Conservation (phyloP, 1,284 basidiomycete species). For the Pseudozyma sp. region DNA sequence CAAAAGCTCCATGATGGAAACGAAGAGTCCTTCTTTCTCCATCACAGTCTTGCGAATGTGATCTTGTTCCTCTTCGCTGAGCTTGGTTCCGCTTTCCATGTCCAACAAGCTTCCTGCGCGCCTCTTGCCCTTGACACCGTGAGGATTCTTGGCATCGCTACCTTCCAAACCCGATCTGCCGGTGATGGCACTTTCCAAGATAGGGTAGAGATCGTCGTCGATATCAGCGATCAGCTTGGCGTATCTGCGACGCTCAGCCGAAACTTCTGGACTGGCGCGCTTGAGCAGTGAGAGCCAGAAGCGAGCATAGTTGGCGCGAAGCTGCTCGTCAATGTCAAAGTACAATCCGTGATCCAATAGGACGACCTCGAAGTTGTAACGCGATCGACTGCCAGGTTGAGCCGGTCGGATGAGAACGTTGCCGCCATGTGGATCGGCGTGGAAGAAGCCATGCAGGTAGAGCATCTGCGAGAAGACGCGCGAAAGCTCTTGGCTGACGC, state of each 20-base stretch:
- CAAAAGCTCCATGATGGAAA: slow-evolving; percentile 62
- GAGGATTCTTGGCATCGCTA: slow-evolving; percentile 64
- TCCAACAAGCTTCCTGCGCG: slow-evolving; percentile 63
- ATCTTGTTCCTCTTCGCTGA: slow-evolving; percentile 65
- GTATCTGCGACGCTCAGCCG: slow-evolving; percentile 58
- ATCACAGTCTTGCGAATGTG: slow-evolving; percentile 68
- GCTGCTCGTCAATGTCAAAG: slow-evolving; percentile 66
- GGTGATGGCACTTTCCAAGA: slow-evolving; percentile 67
- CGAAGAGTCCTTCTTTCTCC: slow-evolving; percentile 67
- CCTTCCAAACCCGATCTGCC: slow-evolving; percentile 66
- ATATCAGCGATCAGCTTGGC: slow-evolving; percentile 67
- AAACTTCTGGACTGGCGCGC: slow-evolving; percentile 57
- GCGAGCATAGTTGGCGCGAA: slow-evolving; percentile 66
- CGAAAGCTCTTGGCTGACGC: slow-evolving; percentile 82
- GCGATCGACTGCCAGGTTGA: slow-evolving; percentile 53
- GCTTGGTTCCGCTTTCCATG: slow-evolving; percentile 50
- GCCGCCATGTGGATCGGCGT: slow-evolving; percentile 72
- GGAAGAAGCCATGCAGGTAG: slow-evolving; percentile 84
- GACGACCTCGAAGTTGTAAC: slow-evolving; percentile 67
- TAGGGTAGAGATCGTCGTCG: slow-evolving; percentile 67
- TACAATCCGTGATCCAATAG: slow-evolving; percentile 68
- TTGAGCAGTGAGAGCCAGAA: slow-evolving; percentile 68
- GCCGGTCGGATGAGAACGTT: slow-evolving; percentile 82
- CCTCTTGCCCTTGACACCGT: slow-evolving; percentile 57
- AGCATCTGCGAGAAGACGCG: slow-evolving; percentile 94